Percentiles rank a stretch among this genome's conserved stretches.
Conservation (phyloP, 768 basidiomycete species). For the Xerocomellus chrysenteron region DNA sequence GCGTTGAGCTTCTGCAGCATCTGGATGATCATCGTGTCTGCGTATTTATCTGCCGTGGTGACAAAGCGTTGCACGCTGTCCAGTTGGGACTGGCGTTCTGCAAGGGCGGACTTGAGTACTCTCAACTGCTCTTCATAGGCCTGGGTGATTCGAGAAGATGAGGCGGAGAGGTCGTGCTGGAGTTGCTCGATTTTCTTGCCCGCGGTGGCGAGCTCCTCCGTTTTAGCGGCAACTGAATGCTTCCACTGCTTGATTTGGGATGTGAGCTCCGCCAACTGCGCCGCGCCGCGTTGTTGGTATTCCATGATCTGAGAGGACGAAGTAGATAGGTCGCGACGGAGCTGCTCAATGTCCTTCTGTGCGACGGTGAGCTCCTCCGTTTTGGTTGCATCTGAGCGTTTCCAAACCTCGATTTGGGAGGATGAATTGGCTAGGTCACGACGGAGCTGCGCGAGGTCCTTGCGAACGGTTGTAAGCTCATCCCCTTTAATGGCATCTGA, state of each 20-base stretch:
- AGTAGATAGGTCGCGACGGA: no score
- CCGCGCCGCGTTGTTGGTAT: background rate
- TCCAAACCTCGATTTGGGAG: background rate
- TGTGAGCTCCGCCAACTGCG: background rate
- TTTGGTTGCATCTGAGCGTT: no score
- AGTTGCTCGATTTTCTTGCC: background rate
- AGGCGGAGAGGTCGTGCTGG: background rate
- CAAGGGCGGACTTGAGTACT: no score
- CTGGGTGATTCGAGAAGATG: no score
- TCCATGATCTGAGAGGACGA: background rate
- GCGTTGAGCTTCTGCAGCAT: background rate
- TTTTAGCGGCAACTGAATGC: background rate
- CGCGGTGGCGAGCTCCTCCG: background rate
- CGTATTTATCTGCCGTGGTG: slow-evolving; percentile 3
- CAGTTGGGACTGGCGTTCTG: background rate
- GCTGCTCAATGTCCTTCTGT: no score
- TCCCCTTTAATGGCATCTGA: background rate
- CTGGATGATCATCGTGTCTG: slow-evolving; percentile 7
- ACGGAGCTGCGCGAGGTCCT: background rate
- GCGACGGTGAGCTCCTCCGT: no score
- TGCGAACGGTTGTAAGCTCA: background rate
- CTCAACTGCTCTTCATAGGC: no score
- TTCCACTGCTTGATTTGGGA: background rate
- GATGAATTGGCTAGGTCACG: slow-evolving; percentile 3
- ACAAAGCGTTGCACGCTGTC: background rate